Evolutionary conservation across 164 flowering plant species (phyloP), one percentile per base, ranked within the genome.

Genomic region (grape (Vitis vinifera)): DNA sequence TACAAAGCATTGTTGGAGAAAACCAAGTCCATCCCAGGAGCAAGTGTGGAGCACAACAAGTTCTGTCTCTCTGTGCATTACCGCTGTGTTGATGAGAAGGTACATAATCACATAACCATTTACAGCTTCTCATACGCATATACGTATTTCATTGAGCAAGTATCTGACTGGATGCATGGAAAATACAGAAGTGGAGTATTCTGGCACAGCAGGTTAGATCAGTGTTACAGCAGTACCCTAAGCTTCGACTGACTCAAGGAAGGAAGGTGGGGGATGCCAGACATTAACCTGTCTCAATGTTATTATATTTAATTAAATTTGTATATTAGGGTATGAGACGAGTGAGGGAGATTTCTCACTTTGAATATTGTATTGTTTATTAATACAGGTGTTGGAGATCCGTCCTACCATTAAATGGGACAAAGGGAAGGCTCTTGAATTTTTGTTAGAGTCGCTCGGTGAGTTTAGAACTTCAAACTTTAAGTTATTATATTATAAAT

Each of bases 51-150:
- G 83, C 82, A 96, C 75, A 90, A 96, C 81, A 91, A 86, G 77
- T 96, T 93, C 73, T 96, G 99, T 68, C 71, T 85, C 37, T 96
- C 99, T 8, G 99, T 96, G 55, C 97, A 93, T 73, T 96, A 76
- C 59, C 87, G 99, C 7, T 80, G 97, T 65, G 97, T 96, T 59
- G 99, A 96, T 27, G 97, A 96, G 69, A 91, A 85, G 91, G 98
- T 96, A 81, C 1, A 51, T 48, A 19, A 15, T 2, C 1, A 49
- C 2, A 6, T 2, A 51, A 51, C 27, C n/a, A 11, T 8, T 51
- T 19, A n/a, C 3, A 13, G 37, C 3, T 62, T 23, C 17, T 10
- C 48, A 49, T 23, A 49, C 7, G 19, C 10, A 31, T 10, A 15
- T 30, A 37, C 8, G 7, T 55, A 44, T 56, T 55, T 30, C 44